Conservation (phyloP, 176 grass and related monocot species). For the Avena insularis region DNA sequence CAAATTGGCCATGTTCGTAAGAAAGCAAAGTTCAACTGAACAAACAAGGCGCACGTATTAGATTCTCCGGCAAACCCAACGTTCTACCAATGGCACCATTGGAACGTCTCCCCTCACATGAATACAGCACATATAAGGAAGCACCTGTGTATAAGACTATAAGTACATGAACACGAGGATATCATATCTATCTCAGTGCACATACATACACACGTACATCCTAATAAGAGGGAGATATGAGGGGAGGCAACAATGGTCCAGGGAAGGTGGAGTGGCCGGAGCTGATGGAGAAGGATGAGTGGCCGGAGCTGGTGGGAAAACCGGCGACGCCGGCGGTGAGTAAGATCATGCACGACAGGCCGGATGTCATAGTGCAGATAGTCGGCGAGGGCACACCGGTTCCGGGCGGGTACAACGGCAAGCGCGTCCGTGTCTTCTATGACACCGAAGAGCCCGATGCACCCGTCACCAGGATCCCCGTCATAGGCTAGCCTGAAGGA, state of each 20-base stretch:
- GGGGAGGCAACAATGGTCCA: not conserved
- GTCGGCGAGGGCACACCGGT: conserved; percentile 22
- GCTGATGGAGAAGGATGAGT: conserved; percentile 32
- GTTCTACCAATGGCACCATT: not conserved
- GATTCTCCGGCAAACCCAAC: not conserved
- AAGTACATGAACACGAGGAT: no score
- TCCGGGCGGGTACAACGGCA: conserved; percentile 8
- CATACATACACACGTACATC: not conserved
- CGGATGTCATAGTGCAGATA: conserved; percentile 28
- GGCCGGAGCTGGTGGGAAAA: conserved; percentile 41
- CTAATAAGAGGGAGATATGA: not conserved
- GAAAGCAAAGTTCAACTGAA: not conserved
- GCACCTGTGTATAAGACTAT: not conserved
- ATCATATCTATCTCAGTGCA: no score
- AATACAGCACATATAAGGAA: not conserved
- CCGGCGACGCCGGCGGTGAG: conserved; percentile 41
- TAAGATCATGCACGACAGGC: conserved; percentile 44
- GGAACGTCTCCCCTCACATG: not conserved
- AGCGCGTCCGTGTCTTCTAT: conserved; percentile 48
- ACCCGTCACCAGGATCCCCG: conserved; percentile 32
- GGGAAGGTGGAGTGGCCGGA: conserved; percentile 37
- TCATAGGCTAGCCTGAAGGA: conserved; percentile 25
- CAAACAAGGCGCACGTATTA: not conserved
- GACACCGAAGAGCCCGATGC: conserved; percentile 20
- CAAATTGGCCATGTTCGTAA: not conserved